Base-by-base conservation (phyloP, 1,284 basidiomycete species). In the Veloporphyrellus conicus region DNA sequence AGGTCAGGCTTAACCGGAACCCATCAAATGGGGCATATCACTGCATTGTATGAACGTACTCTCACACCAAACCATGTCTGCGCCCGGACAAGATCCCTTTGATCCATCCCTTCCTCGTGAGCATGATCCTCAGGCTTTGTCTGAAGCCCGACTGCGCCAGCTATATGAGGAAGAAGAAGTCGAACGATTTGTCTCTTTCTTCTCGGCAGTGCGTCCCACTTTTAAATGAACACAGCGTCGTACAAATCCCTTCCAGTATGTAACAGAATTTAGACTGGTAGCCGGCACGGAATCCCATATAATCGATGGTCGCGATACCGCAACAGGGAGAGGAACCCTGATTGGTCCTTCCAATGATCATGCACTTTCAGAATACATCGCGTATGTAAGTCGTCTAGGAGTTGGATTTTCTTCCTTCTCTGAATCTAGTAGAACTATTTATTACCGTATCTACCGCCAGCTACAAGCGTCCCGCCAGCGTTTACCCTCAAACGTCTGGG, bases 111-210 rank as follows among this genome's bases (percentile, higher is more conserved):
- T 25, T 8, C 23, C 19, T 20, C 41, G 7, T 7, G 55, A 48
- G 3, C 6, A 48, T 18, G 51, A 50, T 12, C 22, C 36, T 20
- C 49, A 54, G 37, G 47, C 28, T 4, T 28, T 64, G 23, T 66
- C 65, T 12, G 66, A 76, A 46, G 58, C 54, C 6, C 68, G 80
- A 53, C 68, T 84, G 19, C 67, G 81, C 33, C 72, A 77, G 43
- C 54, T 79, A 22, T 83, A 81, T 50, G 81, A 84, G 25, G 71
- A 75, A 44, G 81, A 83, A 60, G 81, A 84, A 63, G 76, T 83
- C 20, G 72, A 81, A 34, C 67, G 78, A 23, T 82, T 79, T 56
- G 61, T 84, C 23, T 60, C 68, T 32, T 57, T 82, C 19, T 84
- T 84, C 63, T 76, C 78, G 35, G 67, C 72, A 37, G 82, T 83